These are phyloP conservation scores for Colletotrichum scovillei DNA, from an alignment of 2,329 filamentous ascomycete genomes.

Conservation along the genomic window DNA sequence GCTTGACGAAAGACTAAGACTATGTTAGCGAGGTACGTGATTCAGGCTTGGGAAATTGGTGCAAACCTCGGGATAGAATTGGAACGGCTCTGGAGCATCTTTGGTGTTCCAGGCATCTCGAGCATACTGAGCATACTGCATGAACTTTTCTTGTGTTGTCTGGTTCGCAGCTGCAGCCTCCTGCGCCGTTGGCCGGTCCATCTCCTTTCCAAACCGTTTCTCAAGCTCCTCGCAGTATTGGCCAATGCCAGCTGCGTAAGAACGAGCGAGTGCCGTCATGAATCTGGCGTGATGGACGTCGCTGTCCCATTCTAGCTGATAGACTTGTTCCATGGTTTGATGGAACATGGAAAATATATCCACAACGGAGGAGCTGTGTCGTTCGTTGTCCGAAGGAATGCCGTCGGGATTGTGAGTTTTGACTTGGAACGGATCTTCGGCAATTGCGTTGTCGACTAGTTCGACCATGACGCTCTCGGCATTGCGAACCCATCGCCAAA, in stretches of 20 bases:
- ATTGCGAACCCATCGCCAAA: conserved; percentile 92
- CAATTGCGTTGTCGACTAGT: conserved; percentile 91
- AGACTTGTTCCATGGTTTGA: conserved; percentile 88
- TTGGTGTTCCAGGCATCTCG: conserved; percentile 93
- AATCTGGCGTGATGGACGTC: conserved; percentile 95
- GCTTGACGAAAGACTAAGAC: conserved; percentile 88
- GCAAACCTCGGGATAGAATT: conserved; percentile 90
- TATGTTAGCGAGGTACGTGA: not conserved
- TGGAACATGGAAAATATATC: conserved; percentile 96
- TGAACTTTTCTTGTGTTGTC: conserved; percentile 90
- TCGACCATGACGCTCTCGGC: conserved; percentile 83
- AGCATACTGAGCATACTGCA: conserved; percentile 91
- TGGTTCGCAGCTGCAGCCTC: conserved; percentile 83
- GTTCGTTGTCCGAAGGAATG: conserved; percentile 79
- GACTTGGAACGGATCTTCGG: conserved; percentile 87
- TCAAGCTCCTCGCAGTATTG: conserved; percentile 94
- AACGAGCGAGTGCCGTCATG: conserved; percentile 92
- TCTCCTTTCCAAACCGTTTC: conserved; percentile 85
- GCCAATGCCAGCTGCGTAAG: conserved; percentile 83
- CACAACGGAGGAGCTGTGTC: conserved; percentile 92
- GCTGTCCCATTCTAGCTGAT: conserved; percentile 90
- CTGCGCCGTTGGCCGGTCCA: conserved; percentile 91
- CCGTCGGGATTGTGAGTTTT: conserved; percentile 72
- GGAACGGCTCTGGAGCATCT: conserved; percentile 95
- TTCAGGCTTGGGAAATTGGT: not conserved